phyloP scores from a whole-genome alignment of 768 basidiomycete genomes.

The Tricholoma matsutake region DNA sequence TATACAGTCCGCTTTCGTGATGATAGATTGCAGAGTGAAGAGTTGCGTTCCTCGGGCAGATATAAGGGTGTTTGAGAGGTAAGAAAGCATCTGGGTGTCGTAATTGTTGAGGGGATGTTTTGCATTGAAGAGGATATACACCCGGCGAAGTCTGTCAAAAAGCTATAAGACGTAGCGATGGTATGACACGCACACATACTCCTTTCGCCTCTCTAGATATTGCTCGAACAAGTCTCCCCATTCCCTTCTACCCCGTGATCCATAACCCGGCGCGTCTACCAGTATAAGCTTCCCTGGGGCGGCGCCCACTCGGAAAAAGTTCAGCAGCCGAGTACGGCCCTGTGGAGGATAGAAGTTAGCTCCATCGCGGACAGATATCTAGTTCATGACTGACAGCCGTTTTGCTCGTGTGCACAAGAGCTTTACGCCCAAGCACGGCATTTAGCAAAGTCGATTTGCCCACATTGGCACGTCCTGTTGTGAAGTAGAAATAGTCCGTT shows the following conservation, averaged over 20 bases:
- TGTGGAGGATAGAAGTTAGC: constrained; percentile 21
- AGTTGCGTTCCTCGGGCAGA: constrained; percentile 34
- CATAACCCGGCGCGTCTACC: constrained; percentile 84
- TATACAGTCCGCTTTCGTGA: constrained; percentile 68
- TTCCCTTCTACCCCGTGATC: constrained; percentile 65
- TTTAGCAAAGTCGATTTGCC: constrained; percentile 78
- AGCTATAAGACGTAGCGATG: constrained; percentile 2
- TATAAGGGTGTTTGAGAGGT: constrained; percentile 43
- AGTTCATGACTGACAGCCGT: constrained; percentile 54
- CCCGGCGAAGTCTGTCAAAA: constrained; percentile 53
- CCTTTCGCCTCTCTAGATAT: constrained; percentile 56
- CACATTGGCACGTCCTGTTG: constrained; percentile 68
- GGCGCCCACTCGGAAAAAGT: constrained; percentile 67
- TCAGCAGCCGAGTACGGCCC: constrained; percentile 71
- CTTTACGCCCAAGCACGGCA: constrained; percentile 55
- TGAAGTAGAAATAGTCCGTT: background rate
- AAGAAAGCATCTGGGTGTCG: constrained; percentile 61
- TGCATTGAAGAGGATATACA: constrained; percentile 70
- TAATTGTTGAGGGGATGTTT: constrained; percentile 56
- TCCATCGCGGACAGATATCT: background rate
- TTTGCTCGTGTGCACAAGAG: constrained; percentile 61
- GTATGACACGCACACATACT: constrained; percentile 40
- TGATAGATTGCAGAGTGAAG: constrained; percentile 67
- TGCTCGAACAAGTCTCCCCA: constrained; percentile 72
- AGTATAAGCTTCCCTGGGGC: constrained; percentile 59